Percentiles rank a stretch among this genome's conserved stretches.
These are phyloP conservation scores for Syzygium jambos DNA, from an alignment of 345 rosid species.

Conservation along the genomic window DNA sequence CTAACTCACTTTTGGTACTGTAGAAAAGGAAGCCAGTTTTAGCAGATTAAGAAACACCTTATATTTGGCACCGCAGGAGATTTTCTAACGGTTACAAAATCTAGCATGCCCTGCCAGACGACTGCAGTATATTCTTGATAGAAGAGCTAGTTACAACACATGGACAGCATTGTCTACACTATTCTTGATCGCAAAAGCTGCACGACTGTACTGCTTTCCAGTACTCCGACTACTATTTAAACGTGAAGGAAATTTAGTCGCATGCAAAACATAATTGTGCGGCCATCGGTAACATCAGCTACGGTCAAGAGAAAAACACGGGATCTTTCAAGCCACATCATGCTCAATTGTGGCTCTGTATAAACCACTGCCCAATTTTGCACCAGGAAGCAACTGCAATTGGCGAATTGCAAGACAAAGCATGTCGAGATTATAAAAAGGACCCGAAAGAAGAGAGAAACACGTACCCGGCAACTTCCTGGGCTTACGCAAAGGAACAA, in stretches of 20 bases:
- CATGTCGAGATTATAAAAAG: neutral
- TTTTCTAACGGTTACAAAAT: neutral
- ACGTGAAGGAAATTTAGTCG: neutral
- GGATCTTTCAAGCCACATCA: neutral
- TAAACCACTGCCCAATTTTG: neutral
- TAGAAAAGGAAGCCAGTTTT: neutral
- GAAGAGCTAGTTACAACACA: neutral
- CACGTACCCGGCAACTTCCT: slow-evolving; percentile 65
- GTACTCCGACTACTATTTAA: neutral
- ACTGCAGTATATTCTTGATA: neutral
- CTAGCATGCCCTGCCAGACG: neutral
- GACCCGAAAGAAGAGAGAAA: neutral
- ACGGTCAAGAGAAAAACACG: neutral
- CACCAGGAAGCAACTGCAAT: neutral
- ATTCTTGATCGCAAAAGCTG: neutral
- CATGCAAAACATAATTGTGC: neutral
- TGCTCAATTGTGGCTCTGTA: neutral
- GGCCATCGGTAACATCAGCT: neutral
- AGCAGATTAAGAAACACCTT: neutral
- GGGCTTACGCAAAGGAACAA: slow-evolving; percentile 81
- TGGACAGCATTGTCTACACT: neutral
- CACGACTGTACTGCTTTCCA: neutral
- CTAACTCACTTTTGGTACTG: neutral
- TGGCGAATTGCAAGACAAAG: neutral
- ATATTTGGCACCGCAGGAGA: neutral